A percentile compares a stretch with the other conserved stretches of the same genome.
Evolutionary conservation across 1,284 basidiomycete species (phyloP).

Genomic region (Leccinum pallidistipes): DNA sequence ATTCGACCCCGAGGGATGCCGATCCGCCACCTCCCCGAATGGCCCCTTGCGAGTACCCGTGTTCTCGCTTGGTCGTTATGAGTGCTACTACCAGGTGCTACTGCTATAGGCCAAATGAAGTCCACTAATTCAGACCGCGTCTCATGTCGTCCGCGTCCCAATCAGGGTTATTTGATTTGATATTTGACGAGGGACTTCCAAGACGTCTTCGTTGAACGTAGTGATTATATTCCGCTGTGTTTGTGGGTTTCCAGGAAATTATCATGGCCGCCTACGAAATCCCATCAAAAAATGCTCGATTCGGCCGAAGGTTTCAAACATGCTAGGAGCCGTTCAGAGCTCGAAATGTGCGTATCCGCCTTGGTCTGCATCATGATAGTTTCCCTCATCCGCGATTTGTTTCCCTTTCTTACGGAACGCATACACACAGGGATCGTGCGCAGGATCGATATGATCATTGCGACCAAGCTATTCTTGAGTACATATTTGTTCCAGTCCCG

Average conservation of each 20-base stretch:
- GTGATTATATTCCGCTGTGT: background rate
- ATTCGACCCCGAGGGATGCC: conserved; percentile 65
- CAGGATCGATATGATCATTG: conserved; percentile 59
- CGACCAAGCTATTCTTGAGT: conserved; percentile 46
- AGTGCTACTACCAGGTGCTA: conserved; percentile 24
- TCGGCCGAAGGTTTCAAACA: conserved; percentile 56
- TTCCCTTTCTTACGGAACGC: background rate
- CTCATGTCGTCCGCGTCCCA: conserved; percentile 44
- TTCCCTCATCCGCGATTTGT: background rate
- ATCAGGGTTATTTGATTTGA: conserved; percentile 38
- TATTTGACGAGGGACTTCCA: background rate
- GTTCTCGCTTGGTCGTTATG: conserved; percentile 81
- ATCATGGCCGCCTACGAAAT: conserved; percentile 48
- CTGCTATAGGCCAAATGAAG: background rate
- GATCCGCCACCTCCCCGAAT: conserved; percentile 67
- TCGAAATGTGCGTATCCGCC: conserved; percentile 39
- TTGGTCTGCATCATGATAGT: background rate
- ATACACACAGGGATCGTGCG: conserved; percentile 54
- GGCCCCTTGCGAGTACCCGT: conserved; percentile 71
- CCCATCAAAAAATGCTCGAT: conserved; percentile 55
- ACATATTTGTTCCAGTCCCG: conserved; percentile 41
- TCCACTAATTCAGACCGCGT: background rate
- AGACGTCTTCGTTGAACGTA: conserved; percentile 1
- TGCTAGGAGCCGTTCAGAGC: conserved; percentile 50
- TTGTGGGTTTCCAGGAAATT: conserved; percentile 34